A percentile compares a stretch with the other conserved stretches of the same genome.
Conservation (phyloP, 2,329 filamentous ascomycete genomes). For the Fusarium algeriense region DNA sequence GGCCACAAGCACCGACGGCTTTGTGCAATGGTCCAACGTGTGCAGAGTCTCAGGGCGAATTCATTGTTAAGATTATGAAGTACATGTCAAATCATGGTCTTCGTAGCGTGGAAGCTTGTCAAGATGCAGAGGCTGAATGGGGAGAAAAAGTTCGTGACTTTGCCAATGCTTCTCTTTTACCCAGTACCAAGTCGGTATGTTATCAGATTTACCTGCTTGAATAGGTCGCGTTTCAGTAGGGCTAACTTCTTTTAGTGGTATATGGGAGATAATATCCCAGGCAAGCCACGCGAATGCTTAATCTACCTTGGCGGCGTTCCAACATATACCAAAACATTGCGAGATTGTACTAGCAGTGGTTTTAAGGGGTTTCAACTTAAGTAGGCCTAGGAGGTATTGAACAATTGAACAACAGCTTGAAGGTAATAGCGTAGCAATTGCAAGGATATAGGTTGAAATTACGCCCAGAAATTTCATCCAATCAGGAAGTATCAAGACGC, state of each 20-base stretch:
- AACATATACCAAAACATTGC: background rate
- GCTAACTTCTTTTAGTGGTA: background rate
- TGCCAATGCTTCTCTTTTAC: background rate
- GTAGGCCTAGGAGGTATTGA: no score
- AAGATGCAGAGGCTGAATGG: background rate
- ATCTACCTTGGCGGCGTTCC: background rate
- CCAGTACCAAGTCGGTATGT: background rate
- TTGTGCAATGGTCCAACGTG: slow-evolving; percentile 1
- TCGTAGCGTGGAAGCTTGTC: background rate
- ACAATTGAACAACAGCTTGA: no score
- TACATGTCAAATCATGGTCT: background rate
- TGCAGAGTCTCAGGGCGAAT: background rate
- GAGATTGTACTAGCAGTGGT: background rate
- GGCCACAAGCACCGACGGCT: background rate
- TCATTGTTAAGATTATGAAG: background rate
- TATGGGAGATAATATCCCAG: background rate
- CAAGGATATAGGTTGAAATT: no score
- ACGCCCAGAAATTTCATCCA: no score
- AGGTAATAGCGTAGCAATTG: no score
- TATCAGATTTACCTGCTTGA: no score
- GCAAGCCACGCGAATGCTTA: background rate
- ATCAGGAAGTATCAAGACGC: no score
- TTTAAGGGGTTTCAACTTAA: background rate
- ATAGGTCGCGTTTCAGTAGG: no score
- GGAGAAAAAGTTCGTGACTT: background rate